Percentiles rank a stretch among this genome's conserved stretches.
Conservation (phyloP, 257 asterid species). For the Plantago major region DNA sequence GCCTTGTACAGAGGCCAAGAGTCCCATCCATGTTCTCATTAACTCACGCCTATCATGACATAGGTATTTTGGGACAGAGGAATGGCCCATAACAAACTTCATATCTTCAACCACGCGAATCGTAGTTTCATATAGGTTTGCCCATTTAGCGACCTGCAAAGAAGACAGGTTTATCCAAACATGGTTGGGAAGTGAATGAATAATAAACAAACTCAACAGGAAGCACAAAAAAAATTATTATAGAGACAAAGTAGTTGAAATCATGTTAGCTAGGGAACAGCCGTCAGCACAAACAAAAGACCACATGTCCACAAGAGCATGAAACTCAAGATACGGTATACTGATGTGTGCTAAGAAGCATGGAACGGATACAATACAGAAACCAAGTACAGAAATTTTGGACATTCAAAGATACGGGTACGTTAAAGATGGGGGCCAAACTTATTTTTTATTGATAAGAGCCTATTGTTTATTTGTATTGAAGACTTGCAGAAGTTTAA, state of each 20-base stretch:
- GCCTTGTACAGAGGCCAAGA: slow-evolving; percentile 89
- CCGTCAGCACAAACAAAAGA: background rate
- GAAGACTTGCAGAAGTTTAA: no score
- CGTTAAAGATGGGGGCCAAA: no score
- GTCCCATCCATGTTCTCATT: slow-evolving; percentile 73
- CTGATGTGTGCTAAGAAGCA: no score
- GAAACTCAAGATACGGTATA: no score
- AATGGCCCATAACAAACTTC: slow-evolving; percentile 90
- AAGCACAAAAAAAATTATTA: background rate
- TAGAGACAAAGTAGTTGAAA: background rate
- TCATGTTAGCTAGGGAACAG: background rate
- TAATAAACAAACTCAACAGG: background rate
- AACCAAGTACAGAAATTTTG: no score
- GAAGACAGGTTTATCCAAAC: no score
- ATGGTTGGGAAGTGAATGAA: no score
- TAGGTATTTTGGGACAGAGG: slow-evolving; percentile 67
- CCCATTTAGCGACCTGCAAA: slow-evolving; percentile 83
- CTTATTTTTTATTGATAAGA: no score
- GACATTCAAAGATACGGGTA: no score
- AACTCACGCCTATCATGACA: slow-evolving; percentile 68
- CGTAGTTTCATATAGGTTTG: slow-evolving; percentile 63
- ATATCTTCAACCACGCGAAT: slow-evolving; percentile 84
- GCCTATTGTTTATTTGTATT: no score
- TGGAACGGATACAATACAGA: no score
- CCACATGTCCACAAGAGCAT: background rate